phyloP scores from a whole-genome alignment of 2,329 filamentous ascomycete genomes.

The Fonsecaea nubica region DNA sequence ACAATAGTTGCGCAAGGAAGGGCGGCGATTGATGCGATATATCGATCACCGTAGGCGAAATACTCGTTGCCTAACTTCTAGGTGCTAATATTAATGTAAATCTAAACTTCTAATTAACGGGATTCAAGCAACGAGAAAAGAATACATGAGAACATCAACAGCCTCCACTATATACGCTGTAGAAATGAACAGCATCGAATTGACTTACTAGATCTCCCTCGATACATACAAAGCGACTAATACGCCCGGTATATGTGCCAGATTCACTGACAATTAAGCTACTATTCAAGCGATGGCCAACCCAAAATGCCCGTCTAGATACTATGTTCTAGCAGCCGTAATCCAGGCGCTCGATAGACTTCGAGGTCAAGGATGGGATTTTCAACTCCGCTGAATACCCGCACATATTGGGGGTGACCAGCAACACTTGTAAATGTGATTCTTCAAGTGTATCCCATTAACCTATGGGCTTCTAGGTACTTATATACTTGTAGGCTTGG shows the following conservation, averaged over 20 bases:
- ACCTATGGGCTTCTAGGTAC: slow-evolving; percentile 15
- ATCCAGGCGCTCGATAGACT: slow-evolving; percentile 19
- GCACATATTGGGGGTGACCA: slow-evolving; percentile 28
- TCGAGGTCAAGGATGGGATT: slow-evolving; percentile 25
- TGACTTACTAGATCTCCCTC: slow-evolving; percentile 41
- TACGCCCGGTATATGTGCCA: slow-evolving; percentile 36
- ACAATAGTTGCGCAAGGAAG: no score
- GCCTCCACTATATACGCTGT: slow-evolving; percentile 44
- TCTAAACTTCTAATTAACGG: no score
- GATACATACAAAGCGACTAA: slow-evolving; percentile 31
- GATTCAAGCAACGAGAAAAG: slow-evolving; percentile 33
- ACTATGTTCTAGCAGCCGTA: slow-evolving; percentile 40
- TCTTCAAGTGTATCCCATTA: slow-evolving; percentile 13
- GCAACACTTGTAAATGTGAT: slow-evolving; percentile 16
- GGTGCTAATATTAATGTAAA: no score
- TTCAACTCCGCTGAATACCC: slow-evolving; percentile 25
- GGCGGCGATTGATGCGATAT: no score
- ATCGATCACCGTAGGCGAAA: no score
- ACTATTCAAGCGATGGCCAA: slow-evolving; percentile 43
- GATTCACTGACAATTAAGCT: slow-evolving; percentile 46
- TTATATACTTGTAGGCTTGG: slow-evolving; percentile 18
- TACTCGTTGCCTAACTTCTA: no score
- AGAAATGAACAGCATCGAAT: slow-evolving; percentile 42
- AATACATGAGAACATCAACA: slow-evolving; percentile 42
- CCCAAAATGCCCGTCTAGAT: slow-evolving; percentile 41